phyloP scores from a whole-genome alignment of 2,329 filamentous ascomycete genomes.

The Aspergillus sojae region DNA sequence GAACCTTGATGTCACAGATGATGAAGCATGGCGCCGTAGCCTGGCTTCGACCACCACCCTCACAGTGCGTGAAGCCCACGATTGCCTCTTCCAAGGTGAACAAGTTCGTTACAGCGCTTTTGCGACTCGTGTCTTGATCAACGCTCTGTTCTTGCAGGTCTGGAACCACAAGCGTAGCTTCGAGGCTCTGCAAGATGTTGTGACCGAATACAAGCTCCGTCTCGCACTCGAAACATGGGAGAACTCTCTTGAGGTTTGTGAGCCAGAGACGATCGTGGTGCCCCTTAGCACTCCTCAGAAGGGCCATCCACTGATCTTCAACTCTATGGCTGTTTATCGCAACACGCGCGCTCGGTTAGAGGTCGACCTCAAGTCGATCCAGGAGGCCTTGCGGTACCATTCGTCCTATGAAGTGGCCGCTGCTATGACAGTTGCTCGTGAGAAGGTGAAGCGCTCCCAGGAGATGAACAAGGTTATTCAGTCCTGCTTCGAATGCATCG shows the following conservation, averaged over 20 bases:
- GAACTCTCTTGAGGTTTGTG: slow-evolving; percentile 89
- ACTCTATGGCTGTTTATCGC: slow-evolving; percentile 94
- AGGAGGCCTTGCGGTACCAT: slow-evolving; percentile 95
- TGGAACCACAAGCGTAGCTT: slow-evolving; percentile 99
- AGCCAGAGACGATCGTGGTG: slow-evolving; percentile 84
- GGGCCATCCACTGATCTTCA: slow-evolving; percentile 95
- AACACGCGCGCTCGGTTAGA: slow-evolving; percentile 90
- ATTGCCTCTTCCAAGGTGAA: slow-evolving; percentile 93
- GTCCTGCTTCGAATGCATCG: slow-evolving; percentile 96
- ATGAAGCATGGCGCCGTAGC: slow-evolving; percentile 80
- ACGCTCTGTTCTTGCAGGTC: slow-evolving; percentile 94
- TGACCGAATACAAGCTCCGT: slow-evolving; percentile 96
- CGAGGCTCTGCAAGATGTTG: slow-evolving; percentile 95
- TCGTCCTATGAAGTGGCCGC: slow-evolving; percentile 96
- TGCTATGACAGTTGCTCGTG: slow-evolving; percentile 91
- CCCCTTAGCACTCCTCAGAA: slow-evolving; percentile 93
- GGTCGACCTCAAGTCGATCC: slow-evolving; percentile 92
- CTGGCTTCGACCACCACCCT: slow-evolving; percentile 71
- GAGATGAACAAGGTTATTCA: slow-evolving; percentile 99
- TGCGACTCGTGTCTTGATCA: slow-evolving; percentile 97
- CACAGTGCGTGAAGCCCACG: slow-evolving; percentile 91
- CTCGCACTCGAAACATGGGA: slow-evolving; percentile 98
- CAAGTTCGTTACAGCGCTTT: slow-evolving; percentile 91
- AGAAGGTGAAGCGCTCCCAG: slow-evolving; percentile 89
- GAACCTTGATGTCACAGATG: slow-evolving; percentile 81